These are phyloP conservation scores for Lolium rigidum DNA, from an alignment of 176 grass and related monocot genomes.

Conservation along the genomic window DNA sequence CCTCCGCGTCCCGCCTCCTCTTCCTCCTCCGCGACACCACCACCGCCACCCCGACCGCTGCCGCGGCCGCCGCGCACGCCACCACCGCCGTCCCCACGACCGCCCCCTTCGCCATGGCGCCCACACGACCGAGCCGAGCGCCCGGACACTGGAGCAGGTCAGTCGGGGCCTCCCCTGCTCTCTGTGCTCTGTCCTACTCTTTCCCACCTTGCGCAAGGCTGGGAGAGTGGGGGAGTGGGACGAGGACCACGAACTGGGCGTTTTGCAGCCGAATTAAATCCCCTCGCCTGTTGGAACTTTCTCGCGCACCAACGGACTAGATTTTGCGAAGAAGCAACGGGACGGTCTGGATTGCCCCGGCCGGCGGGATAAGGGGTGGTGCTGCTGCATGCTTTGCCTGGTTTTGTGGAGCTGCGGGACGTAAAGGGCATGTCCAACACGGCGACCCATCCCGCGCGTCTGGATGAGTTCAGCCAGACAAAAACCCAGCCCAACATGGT, in stretches of 20 bases:
- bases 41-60: slow-evolving; percentile 61
- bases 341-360: background rate
- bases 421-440: too few relatives aligned
- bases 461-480: too few relatives aligned
- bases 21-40: slow-evolving; percentile 51
- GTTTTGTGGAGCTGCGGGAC: background rate
- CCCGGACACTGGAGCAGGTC: background rate
- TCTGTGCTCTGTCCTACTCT: background rate
- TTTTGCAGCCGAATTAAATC: slow-evolving; percentile 35
- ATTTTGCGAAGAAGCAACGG: background rate
- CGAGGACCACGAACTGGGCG: slow-evolving; percentile 43
- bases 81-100: slow-evolving; percentile 60
- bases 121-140: background rate
- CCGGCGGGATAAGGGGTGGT: background rate
- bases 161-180: background rate
- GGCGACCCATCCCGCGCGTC: too few relatives aligned
- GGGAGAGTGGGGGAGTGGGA: slow-evolving; percentile 24
- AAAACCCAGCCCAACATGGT: too few relatives aligned
- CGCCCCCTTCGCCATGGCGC: slow-evolving; percentile 66
- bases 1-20: slow-evolving; percentile 42
- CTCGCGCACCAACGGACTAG: background rate
- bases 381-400: background rate
- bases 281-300: background rate
- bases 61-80: slow-evolving; percentile 67
- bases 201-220: slow-evolving; percentile 32